Evolutionary conservation across 345 rosid species (phyloP).

Genomic region (Pistacia atlantica): DNA sequence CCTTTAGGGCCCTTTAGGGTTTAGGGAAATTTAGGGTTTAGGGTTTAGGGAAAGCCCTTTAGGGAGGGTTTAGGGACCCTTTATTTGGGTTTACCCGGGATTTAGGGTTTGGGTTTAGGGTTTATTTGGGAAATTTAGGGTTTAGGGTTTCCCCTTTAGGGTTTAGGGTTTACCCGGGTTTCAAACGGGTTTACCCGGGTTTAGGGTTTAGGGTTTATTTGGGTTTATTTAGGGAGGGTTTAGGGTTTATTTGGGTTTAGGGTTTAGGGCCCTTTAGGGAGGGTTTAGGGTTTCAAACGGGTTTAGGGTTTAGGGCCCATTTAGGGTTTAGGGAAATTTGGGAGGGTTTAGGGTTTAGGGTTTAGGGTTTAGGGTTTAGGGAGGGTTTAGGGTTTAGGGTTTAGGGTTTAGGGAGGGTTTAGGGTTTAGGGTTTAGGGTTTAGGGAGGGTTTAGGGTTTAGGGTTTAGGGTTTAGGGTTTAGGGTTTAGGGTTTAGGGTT

Average conservation of each 20-base stretch:
- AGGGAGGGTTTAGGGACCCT: neutral
- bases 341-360: slow-evolving; percentile 16
- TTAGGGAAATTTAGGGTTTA: no score
- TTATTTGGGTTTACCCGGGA: slow-evolving; percentile 12
- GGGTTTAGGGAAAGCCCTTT: no score
- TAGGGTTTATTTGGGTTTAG: slow-evolving; percentile 11
- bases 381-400: slow-evolving; percentile 19
- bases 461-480: slow-evolving; percentile 26
- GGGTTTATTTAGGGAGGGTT: no score
- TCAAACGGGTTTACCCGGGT: slow-evolving; percentile 4
- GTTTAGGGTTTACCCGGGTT: neutral
- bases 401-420: slow-evolving; percentile 23
- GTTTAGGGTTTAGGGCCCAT: slow-evolving; percentile 15
- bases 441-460: slow-evolving; percentile 19
- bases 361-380: slow-evolving; percentile 13
- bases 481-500: slow-evolving; percentile 24
- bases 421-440: slow-evolving; percentile 27
- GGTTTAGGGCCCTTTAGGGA: slow-evolving; percentile 17
- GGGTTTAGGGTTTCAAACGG: slow-evolving; percentile 16
- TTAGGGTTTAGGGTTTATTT: slow-evolving; percentile 7
- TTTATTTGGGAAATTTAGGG: slow-evolving; percentile 8
- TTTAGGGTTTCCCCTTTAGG: no score
- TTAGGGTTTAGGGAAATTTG: no score
- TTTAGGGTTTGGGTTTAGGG: neutral
- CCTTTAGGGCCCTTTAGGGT: no score